phyloP scores from a whole-genome alignment of 345 rosid genomes.

The Mangifera indica region DNA sequence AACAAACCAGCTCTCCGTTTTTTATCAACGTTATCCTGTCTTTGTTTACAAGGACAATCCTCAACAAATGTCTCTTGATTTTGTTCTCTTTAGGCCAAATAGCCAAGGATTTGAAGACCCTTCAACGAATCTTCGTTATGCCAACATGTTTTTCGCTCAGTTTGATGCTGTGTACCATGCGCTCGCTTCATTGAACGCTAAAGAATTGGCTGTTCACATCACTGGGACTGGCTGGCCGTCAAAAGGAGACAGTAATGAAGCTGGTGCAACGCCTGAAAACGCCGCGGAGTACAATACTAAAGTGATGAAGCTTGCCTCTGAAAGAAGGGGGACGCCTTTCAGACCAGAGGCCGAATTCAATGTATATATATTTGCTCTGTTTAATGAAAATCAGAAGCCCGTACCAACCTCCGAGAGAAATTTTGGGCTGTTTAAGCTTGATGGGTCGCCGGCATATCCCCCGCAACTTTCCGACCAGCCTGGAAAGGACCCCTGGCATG shows the following conservation, averaged over 20 bases:
- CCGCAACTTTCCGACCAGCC: too few species aligned
- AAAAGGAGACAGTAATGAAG: conserved; percentile 44
- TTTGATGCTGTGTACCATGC: conserved; percentile 49
- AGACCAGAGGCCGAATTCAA: conserved; percentile 35
- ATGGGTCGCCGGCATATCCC: conserved; percentile 43
- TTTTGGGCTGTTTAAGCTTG: conserved; percentile 25
- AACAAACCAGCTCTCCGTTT: conserved; percentile 41
- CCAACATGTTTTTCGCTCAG: conserved; percentile 50
- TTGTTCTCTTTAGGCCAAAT: conserved; percentile 44
- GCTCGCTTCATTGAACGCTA: conserved; percentile 36
- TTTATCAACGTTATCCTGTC: conserved; percentile 51
- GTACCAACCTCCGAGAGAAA: too few species aligned
- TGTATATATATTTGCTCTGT: conserved; percentile 44
- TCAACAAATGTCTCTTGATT: conserved; percentile 38
- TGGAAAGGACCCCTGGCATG: too few species aligned
- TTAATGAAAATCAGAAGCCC: conserved; percentile 28
- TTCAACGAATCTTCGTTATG: conserved; percentile 34
- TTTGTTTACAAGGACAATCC: conserved; percentile 48
- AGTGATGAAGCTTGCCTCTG: conserved; percentile 31
- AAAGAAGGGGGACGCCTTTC: conserved; percentile 53
- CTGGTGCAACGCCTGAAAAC: conserved; percentile 42
- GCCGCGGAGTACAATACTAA: conserved; percentile 50
- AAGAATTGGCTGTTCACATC: conserved; percentile 35
- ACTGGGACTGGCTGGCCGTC: conserved; percentile 69
- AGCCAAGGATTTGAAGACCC: conserved; percentile 44